Evolutionary conservation across 768 basidiomycete species (phyloP), one percentile per base, ranked within the genome.

Genomic region (Neoboletus subvelutipes): DNA sequence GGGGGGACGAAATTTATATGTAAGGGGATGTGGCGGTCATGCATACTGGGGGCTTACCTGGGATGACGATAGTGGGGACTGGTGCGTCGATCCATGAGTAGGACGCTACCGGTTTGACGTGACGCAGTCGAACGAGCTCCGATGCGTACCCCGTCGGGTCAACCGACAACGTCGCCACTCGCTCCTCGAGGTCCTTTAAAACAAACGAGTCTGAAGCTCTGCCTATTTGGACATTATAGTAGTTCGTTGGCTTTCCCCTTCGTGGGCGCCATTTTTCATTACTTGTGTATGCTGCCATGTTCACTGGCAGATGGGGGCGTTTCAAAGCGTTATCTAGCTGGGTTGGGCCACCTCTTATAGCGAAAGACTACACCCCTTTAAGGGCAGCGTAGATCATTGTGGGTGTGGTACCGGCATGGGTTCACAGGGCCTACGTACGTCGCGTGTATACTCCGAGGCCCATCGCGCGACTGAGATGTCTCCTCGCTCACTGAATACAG

Each of bases 11-110:
- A n/a, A n/a, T n/a, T 22, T 8, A 12, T 11, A 2, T 45, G 29
- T 28, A 15, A 50, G 36, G 20, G n/a, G 10, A 2, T 33, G 17
- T 40, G 46, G 45, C 2, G 41, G 40, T 18, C 6, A 9, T 1
- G 29, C 20, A 3, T 13, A 26, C 5, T 10, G 31, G n/a, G 41
- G 31, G 31, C 76, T 43, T 50, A 77, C 81, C 82, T 58, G 82
- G 82, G 45, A 83, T 77, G 48, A 78, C 75, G 45, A 85, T 83
- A 1, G 79, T 82, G 1, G 83, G 81, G 13, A 65, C 64, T 0
- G 64, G 42, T 4, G 69, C 63, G 2, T 79, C 73, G 34, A 74
- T 63, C 84, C 83, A 85, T 36, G 79, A 80, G 65, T 85, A 85
- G 0, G 83, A 84, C 3, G 79, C 79, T 40, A 80, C 61, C 22